Base-by-base conservation (phyloP, 345 rosid genomes). In the Laguncularia racemosa region DNA sequence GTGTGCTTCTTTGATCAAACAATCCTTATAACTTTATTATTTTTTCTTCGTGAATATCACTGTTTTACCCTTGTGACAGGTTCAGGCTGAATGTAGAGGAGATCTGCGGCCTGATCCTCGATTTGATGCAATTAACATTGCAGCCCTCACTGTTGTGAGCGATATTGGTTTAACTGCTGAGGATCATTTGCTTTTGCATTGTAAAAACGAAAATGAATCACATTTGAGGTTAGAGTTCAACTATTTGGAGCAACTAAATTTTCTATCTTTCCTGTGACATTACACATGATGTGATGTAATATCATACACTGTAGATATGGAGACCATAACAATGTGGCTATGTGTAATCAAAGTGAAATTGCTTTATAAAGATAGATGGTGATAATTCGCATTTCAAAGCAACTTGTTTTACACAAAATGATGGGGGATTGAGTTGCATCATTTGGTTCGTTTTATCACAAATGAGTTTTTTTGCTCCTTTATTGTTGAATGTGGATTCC, bases 81-180 rank as follows among this genome's bases (percentile, higher is more conserved):
- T 92, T 75, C 95, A 78, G 54, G 78, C 96, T 46, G 86, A 89
- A 71, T 78, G 89, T 69, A 81, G 97, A 78, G 98, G 88, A 60
- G 91, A 89, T 67, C 83, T 84, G 59, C 79, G 79, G 61, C 85
- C 98, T 63, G 81, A 92, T 83, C 97, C 98, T 73, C 83, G 81
- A 49, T 80, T 77, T 75, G 97, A 92, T 76, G 83, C 96, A 44
- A 70, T 89, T 67, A 84, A 79, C 70, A 65, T 83, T 33, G 50
- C 89, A 67, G 76, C 81, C 67, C 81, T 89, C 52, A 89, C 80
- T 56, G 61, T 84, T 77, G 90, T 83, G 76, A 78, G 65, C 82
- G 96, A 92, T 49, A 46, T 69, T 68, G 83, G 61, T 71, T 55
- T 73, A 56, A 64, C 53, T 50, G 51, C 69, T 63, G 88, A 76